A percentile compares a stretch with the other conserved stretches of the same genome.
phyloP scores from a whole-genome alignment of 2,329 filamentous ascomycete genomes.

The Remersonia thermophila region DNA sequence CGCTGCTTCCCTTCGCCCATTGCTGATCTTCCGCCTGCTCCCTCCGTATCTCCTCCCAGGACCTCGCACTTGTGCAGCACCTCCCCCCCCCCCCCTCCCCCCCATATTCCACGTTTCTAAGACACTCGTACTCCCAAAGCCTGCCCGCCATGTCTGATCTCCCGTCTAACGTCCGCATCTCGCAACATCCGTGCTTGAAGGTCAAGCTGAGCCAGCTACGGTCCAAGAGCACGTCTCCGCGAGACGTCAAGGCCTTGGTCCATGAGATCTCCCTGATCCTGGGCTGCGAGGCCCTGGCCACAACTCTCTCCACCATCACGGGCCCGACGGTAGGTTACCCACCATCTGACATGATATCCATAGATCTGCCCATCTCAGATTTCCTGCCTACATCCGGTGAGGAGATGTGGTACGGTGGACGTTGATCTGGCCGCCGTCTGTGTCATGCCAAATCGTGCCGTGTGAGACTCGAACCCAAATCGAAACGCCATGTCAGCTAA shows the following conservation, averaged over 20 bases:
- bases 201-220: constrained; percentile 87
- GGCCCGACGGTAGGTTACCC: constrained; percentile 48
- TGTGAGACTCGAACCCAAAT: no score
- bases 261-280: constrained; percentile 80
- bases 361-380: no score
- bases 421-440: background rate
- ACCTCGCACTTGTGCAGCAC: no score
- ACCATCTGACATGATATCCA: background rate
- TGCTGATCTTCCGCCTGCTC: no score
- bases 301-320: constrained; percentile 42
- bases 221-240: constrained; percentile 54
- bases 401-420: no score
- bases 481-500: constrained; percentile 4
- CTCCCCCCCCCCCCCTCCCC: no score
- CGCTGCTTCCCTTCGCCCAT: no score
- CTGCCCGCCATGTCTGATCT: constrained; percentile 20
- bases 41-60: no score
- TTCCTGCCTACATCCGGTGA: no score
- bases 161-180: constrained; percentile 60
- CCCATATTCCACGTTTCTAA: background rate
- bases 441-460: no score
- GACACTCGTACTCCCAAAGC: background rate
- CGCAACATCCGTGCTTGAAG: constrained; percentile 70
- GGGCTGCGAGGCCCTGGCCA: constrained; percentile 65
- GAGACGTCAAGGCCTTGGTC: constrained; percentile 69